Evolutionary conservation across 2,329 filamentous ascomycete genomes (phyloP), one percentile per base, ranked within the genome.

Genomic region (Pseudocercospora macadamiae): DNA sequence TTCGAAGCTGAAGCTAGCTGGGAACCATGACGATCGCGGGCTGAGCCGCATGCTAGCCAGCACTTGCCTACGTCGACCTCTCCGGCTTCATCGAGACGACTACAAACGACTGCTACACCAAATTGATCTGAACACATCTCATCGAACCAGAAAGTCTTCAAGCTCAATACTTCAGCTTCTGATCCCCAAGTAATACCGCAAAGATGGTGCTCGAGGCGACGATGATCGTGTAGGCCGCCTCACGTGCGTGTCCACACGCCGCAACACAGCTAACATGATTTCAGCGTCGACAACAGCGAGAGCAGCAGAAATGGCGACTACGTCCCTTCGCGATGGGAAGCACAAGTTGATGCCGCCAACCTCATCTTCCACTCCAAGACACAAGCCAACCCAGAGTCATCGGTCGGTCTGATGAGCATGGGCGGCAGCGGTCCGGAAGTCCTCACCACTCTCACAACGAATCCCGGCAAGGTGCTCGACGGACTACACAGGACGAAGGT

Each of bases 141-240:
- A 45, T 45, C 39, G 14, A 45, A 10, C 39, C 16, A 45, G 21
- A 10, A 21, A 23, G 10, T 16, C 12, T 18, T 19, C 23, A 18
- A 30, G 18, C 25, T 12, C 4, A n/a, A 7, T 26, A 32, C 19
- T 10, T 18, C 28, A 7, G 12, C 42, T 18, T 28, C 30, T 12
- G 25, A 26, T 9, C 4, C n/a, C 3, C 42, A n/a, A 8, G 36
- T 44, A 56, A 56, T 30, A 70, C 76, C 76, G 79, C 76, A 86
- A 93, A 83, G 74, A 99, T 99, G 95, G 90, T 89, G 79, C 88
- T 99, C 79, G 95, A 99, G 87, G 96, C 95, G 81, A 96, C 96
- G 64, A 97, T 99, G 93, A 91, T 99, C 77, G 88, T 97, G 84
- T 82, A 73, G 21, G 75, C 48, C 65, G 51, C 55, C 56, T 62